Evolutionary conservation across 257 asterid species (phyloP).

Genomic region (Forsythia suspensa): DNA sequence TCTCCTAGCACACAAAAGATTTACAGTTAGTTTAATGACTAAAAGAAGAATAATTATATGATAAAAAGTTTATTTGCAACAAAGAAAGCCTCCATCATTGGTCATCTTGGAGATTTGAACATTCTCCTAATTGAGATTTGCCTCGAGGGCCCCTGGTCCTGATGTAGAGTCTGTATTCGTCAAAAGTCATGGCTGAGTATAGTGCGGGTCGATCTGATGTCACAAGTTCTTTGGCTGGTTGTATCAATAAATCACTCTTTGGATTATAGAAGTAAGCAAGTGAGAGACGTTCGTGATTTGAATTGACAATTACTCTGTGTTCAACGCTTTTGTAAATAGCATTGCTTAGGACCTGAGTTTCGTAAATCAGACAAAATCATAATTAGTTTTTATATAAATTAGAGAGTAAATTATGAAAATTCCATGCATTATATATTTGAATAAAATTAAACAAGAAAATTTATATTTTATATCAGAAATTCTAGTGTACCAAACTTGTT

Average conservation of each 20-base stretch:
- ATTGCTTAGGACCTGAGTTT: constrained; percentile 54
- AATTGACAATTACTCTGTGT: constrained; percentile 73
- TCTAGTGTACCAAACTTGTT: too few species aligned
- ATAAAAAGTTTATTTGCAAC: background rate
- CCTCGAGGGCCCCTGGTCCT: constrained; percentile 74
- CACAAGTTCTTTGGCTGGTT: constrained; percentile 58
- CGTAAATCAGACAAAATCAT: background rate
- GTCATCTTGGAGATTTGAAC: constrained; percentile 15
- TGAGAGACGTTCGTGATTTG: constrained; percentile 50
- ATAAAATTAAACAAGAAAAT: too few species aligned
- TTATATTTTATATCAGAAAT: too few species aligned
- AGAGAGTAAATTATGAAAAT: background rate
- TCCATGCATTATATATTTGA: too few species aligned
- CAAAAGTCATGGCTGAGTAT: constrained; percentile 65
- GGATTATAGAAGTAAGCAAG: constrained; percentile 74
- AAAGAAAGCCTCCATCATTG: background rate
- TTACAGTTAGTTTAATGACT: background rate
- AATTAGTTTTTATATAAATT: too few species aligned
- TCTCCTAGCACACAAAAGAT: background rate
- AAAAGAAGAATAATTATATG: background rate
- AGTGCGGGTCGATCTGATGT: constrained; percentile 46
- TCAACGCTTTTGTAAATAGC: constrained; percentile 70
- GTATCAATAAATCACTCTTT: constrained; percentile 49
- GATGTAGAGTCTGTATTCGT: constrained; percentile 65
- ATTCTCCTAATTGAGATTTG: constrained; percentile 58